Evolutionary conservation across 441 rosid species (phyloP).

Genomic region (Melastoma candidum): DNA sequence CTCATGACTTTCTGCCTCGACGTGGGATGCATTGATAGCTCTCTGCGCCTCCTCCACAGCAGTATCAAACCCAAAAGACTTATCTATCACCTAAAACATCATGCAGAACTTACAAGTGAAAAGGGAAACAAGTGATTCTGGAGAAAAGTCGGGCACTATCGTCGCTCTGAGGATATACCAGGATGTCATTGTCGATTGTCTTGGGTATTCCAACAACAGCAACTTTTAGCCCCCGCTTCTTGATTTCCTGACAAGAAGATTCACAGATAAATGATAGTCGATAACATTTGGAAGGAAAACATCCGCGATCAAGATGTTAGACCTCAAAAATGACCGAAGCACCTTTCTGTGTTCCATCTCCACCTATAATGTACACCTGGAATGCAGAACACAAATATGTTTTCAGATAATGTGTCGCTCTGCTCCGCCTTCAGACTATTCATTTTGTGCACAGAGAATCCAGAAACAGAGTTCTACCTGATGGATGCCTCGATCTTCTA

Average conservation of each 20-base stretch:
- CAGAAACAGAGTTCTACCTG: no score
- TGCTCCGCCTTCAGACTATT: no score
- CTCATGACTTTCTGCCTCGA: conserved; percentile 11
- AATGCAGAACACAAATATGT: no score
- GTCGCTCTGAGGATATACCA: conserved; percentile 1
- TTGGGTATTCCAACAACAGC: conserved; percentile 17
- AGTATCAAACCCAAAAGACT: conserved; percentile 19
- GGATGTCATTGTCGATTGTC: conserved; percentile 16
- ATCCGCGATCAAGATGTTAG: background rate
- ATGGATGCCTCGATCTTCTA: no score
- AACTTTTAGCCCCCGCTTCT: conserved; percentile 14
- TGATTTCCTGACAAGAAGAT: conserved; percentile 11
- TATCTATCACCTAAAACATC: conserved; percentile 13
- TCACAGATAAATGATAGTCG: no score
- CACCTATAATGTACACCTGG: no score
- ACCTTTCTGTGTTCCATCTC: background rate
- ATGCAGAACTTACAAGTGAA: background rate
- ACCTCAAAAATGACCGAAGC: conserved; percentile 3
- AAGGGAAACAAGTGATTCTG: background rate
- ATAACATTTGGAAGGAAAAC: no score
- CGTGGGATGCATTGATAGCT: conserved; percentile 18
- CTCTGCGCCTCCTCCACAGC: conserved; percentile 19
- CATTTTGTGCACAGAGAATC: no score
- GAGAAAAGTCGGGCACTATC: background rate
- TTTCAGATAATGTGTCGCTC: no score